Evolutionary conservation across 2,329 filamentous ascomycete genomes (phyloP).

Genomic region (Exserohilum rostratum): DNA sequence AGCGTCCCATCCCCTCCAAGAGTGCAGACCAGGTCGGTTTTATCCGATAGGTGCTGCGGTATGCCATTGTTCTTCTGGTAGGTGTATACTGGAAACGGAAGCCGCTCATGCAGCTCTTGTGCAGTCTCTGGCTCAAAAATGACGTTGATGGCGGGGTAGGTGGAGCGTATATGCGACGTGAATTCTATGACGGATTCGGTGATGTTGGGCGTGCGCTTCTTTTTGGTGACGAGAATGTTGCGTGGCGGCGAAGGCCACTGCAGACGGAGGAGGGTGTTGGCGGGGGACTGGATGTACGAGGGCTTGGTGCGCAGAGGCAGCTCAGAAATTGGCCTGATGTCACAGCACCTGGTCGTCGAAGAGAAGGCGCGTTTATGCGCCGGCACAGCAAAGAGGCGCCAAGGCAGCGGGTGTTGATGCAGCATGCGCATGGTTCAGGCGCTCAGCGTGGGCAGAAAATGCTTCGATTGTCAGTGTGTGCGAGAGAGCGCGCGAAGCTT

Average conservation of each 20-base stretch:
- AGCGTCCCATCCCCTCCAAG: conserved; percentile 94
- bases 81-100: conserved; percentile 69
- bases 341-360: conserved; percentile 24
- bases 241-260: conserved; percentile 72
- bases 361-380: conserved; percentile 32
- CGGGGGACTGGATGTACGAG: conserved; percentile 58
- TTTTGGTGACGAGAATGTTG: conserved; percentile 73
- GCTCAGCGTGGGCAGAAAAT: neutral
- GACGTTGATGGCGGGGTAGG: conserved; percentile 81
- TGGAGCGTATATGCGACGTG: conserved; percentile 71
- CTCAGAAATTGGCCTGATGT: conserved; percentile 38
- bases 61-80: conserved; percentile 45
- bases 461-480: conserved; percentile 7
- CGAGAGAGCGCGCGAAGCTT: conserved; percentile 17
- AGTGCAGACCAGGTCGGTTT: conserved; percentile 87
- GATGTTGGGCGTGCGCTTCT: conserved; percentile 63
- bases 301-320: conserved; percentile 45
- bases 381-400: conserved; percentile 23
- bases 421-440: conserved; percentile 26
- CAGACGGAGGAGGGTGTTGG: conserved; percentile 67
- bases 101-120: conserved; percentile 68
- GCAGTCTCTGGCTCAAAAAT: conserved; percentile 83
- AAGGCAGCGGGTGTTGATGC: conserved; percentile 31
- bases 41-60: conserved; percentile 64
- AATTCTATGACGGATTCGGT: conserved; percentile 65